Conservation (phyloP, 2,329 filamentous ascomycete genomes). For the Aspergillus jensenii region DNA sequence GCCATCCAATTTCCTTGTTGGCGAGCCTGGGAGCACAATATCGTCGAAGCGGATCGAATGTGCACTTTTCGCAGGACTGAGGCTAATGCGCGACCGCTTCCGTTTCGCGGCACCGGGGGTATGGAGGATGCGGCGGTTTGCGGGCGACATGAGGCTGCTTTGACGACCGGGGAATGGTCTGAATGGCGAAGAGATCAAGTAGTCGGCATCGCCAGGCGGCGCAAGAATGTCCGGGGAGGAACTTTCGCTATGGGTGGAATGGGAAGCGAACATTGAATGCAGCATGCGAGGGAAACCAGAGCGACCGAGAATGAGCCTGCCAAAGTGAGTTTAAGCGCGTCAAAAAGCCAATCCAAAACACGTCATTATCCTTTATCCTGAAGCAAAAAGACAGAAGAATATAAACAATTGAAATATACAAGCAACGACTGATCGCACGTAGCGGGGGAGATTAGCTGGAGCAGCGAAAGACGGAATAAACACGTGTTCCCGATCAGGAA, state of each 20-base stretch:
- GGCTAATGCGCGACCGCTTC: conserved; percentile 34
- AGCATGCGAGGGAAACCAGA: conserved; percentile 19
- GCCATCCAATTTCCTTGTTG: conserved; percentile 31
- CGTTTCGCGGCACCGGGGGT: conserved; percentile 30
- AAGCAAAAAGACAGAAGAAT: conserved; percentile 4
- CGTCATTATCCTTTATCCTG: conserved; percentile 5
- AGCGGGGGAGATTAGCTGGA: neutral
- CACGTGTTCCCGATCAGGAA: conserved; percentile 39
- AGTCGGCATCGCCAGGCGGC: conserved; percentile 43
- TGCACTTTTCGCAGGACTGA: conserved; percentile 37
- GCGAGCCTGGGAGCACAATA: conserved; percentile 42
- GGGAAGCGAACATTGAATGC: conserved; percentile 24
- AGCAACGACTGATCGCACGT: neutral
- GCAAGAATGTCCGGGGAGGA: conserved; percentile 46
- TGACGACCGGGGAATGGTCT: conserved; percentile 40
- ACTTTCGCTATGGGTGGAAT: conserved; percentile 35
- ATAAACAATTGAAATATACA: neutral
- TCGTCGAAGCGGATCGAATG: conserved; percentile 44
- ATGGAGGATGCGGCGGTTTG: conserved; percentile 29
- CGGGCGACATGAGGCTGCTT: conserved; percentile 38
- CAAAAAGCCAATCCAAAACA: conserved; percentile 4
- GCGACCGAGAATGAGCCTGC: conserved; percentile 5
- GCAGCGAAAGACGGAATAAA: conserved; percentile 26
- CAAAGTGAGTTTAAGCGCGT: conserved; percentile 4
- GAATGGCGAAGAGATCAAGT: conserved; percentile 43